phyloP scores from a whole-genome alignment of 257 asterid species.

The Marsdenia floribunda region DNA sequence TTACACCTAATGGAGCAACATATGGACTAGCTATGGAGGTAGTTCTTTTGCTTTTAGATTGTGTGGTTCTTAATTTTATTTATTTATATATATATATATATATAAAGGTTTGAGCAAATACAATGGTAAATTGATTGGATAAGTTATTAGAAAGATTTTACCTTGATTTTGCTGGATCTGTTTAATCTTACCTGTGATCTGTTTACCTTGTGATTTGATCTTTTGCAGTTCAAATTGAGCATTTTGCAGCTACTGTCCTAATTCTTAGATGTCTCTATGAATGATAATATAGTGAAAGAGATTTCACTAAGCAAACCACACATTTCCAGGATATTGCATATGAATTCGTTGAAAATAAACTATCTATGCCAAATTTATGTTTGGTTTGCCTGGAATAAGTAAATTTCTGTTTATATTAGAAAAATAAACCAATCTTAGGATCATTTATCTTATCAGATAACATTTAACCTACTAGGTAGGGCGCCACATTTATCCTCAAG shows the following conservation, averaged over 20 bases:
- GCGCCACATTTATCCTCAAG: conserved; percentile 13
- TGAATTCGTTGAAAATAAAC: background rate
- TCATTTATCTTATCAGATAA: background rate
- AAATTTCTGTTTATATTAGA: background rate
- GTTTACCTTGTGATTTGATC: background rate
- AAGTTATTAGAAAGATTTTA: background rate
- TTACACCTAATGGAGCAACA: conserved; percentile 85
- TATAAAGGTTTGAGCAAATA: background rate
- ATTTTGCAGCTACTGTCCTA: background rate
- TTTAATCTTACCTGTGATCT: background rate
- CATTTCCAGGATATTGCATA: background rate
- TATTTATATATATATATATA: background rate
- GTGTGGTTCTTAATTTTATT: background rate
- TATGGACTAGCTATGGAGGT: conserved; percentile 99
- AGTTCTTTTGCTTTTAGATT: conserved; percentile 1
- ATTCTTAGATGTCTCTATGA: background rate
- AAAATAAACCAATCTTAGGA: background rate
- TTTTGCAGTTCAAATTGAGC: background rate
- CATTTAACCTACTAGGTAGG: background rate
- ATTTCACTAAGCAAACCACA: background rate
- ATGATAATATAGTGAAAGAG: background rate
- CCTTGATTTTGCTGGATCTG: background rate
- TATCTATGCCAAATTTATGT: background rate
- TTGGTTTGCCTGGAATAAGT: background rate
- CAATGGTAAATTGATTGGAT: too few species aligned